Evolutionary conservation across 192 early-diverging fungal species (phyloP).

Genomic region (Backusella luteola): DNA sequence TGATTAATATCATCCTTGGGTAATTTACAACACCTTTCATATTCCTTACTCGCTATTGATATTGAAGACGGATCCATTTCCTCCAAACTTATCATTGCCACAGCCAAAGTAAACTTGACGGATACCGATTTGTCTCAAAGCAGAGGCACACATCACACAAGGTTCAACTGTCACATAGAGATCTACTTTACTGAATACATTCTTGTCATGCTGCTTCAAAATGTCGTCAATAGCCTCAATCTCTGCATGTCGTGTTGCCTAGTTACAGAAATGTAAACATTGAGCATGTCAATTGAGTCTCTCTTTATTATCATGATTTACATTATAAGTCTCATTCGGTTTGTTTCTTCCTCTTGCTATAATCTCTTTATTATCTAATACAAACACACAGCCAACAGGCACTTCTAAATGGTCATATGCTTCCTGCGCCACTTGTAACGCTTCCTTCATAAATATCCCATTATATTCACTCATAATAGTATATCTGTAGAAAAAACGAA

Average conservation of each 20-base stretch:
- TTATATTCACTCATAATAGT: conserved; percentile 23
- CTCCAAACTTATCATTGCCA: conserved; percentile 95
- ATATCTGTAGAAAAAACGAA: neutral
- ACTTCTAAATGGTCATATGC: conserved; percentile 84
- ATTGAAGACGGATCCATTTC: conserved; percentile 86
- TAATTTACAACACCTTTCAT: neutral
- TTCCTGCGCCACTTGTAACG: conserved; percentile 64
- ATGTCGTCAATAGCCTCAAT: conserved; percentile 90
- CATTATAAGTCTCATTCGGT: conserved; percentile 87
- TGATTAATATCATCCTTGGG: neutral
- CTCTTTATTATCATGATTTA: conserved; percentile 30
- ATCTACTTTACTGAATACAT: conserved; percentile 46
- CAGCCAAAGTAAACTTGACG: conserved; percentile 90
- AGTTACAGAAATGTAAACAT: neutral
- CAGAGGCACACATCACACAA: conserved; percentile 97
- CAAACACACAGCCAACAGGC: conserved; percentile 96
- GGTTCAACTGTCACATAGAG: conserved; percentile 98
- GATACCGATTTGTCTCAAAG: conserved; percentile 78
- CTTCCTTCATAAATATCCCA: conserved; percentile 29
- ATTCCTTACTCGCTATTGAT: conserved; percentile 69
- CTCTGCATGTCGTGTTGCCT: conserved; percentile 95
- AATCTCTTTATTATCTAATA: conserved; percentile 56
- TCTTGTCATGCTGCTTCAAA: conserved; percentile 32
- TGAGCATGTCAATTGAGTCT: neutral
- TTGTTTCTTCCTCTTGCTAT: conserved; percentile 85